These are phyloP conservation scores for Cyberlindnera mycetangii DNA, from an alignment of 805 yeast genomes.

Conservation along the genomic window DNA sequence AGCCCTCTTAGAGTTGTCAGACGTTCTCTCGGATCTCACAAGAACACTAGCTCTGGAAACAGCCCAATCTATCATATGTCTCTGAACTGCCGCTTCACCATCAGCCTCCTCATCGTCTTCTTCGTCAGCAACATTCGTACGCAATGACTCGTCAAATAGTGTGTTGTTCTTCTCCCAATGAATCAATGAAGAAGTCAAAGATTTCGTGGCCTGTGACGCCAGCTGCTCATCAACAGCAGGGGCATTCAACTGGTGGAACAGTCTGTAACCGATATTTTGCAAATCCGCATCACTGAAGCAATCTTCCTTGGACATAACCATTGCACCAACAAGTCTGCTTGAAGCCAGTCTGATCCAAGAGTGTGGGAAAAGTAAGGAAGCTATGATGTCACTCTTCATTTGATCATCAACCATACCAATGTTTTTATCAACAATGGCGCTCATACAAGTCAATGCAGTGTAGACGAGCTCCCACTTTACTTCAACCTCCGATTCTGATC, in stretches of 20 bases:
- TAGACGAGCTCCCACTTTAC: conserved; percentile 79
- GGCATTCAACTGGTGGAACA: conserved; percentile 78
- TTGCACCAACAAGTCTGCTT: conserved; percentile 52
- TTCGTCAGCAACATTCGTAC: conserved; percentile 21
- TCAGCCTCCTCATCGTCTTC: conserved; percentile 26
- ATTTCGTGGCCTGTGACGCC: conserved; percentile 63
- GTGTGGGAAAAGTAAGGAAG: conserved; percentile 75
- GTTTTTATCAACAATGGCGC: conserved; percentile 38
- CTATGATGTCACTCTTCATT: conserved; percentile 41
- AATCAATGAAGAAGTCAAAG: conserved; percentile 56
- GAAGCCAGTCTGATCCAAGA: conserved; percentile 82
- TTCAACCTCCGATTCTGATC: conserved; percentile 37
- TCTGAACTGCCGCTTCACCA: conserved; percentile 19
- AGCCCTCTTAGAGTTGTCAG: conserved; percentile 59
- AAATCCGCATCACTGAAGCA: conserved; percentile 44
- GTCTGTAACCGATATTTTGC: conserved; percentile 66
- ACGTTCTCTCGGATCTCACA: conserved; percentile 61
- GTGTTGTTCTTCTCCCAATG: conserved; percentile 51
- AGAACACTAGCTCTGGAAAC: conserved; percentile 58
- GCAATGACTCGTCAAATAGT: conserved; percentile 29
- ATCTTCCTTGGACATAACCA: conserved; percentile 40
- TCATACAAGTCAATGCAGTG: conserved; percentile 53
- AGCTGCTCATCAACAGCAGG: conserved; percentile 64
- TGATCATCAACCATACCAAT: conserved; percentile 27
- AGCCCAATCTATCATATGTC: conserved; percentile 55